A percentile compares a stretch with the other conserved stretches of the same genome.
Conservation (phyloP, 306 rosid species). For the Citrullus mucosospermus region DNA sequence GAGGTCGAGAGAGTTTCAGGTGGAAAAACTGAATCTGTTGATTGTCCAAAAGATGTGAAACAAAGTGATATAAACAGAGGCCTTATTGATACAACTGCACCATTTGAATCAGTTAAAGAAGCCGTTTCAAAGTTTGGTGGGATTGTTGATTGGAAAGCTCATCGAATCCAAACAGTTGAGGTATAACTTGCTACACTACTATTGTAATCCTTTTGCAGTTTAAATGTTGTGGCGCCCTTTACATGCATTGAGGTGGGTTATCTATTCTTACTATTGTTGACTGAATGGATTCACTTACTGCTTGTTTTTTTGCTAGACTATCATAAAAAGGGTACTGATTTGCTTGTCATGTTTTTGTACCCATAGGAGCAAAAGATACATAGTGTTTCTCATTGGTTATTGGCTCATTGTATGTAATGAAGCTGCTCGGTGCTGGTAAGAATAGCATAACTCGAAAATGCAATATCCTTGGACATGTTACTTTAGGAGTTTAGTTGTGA, state of each 20-base stretch:
- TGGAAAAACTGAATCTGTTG: slow-evolving; percentile 16
- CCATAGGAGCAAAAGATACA: background rate
- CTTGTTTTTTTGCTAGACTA: background rate
- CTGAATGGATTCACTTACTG: background rate
- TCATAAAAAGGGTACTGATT: background rate
- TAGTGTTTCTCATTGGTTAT: background rate
- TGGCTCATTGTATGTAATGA: background rate
- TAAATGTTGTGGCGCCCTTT: background rate
- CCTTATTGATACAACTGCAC: slow-evolving; percentile 76
- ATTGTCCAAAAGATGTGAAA: slow-evolving; percentile 26
- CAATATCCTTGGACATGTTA: background rate
- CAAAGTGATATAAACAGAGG: slow-evolving; percentile 37
- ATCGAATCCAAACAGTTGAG: slow-evolving; percentile 79
- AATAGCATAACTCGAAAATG: background rate
- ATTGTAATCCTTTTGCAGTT: background rate
- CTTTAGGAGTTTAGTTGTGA: background rate
- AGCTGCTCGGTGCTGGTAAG: background rate
- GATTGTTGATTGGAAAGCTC: slow-evolving; percentile 99
- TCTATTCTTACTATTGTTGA: background rate
- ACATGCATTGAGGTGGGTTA: background rate
- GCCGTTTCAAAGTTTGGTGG: slow-evolving; percentile 98
- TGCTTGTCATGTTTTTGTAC: background rate
- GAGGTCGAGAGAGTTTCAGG: background rate
- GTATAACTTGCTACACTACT: slow-evolving; percentile 20
- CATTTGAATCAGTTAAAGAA: slow-evolving; percentile 94